Conservation (phyloP, 768 basidiomycete species). For the Sutorius australiensis region DNA sequence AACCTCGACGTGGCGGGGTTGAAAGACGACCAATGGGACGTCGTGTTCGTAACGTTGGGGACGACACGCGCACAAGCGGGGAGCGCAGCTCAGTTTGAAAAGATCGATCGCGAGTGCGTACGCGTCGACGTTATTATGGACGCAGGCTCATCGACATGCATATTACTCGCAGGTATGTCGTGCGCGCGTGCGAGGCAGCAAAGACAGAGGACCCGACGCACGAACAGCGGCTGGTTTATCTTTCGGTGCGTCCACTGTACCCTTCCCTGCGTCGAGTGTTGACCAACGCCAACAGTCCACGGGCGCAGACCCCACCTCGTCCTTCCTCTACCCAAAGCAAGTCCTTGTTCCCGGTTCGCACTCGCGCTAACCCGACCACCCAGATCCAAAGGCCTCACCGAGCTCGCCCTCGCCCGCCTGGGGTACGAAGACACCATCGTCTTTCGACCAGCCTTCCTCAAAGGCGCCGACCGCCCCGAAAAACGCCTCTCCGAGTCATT, state of each 20-base stretch:
- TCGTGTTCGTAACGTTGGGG: constrained; percentile 73
- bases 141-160: not conserved
- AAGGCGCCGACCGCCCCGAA: constrained; percentile 44
- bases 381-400: constrained; percentile 76
- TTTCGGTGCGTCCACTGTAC: constrained; percentile 41
- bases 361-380: not conserved
- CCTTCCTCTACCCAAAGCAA: constrained; percentile 50
- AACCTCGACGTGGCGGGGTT: constrained; percentile 51
- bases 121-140: not conserved
- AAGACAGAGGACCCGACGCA: constrained; percentile 42
- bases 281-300: constrained; percentile 33
- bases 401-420: constrained; percentile 58
- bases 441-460: constrained; percentile 60
- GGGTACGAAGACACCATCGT: constrained; percentile 71
- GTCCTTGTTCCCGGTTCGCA: not conserved
- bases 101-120: constrained; percentile 71
- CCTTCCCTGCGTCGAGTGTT: not conserved
- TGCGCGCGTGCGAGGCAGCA: constrained; percentile 67
- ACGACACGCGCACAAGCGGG: constrained; percentile 62
- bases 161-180: constrained; percentile 52
- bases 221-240: constrained; percentile 62
- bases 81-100: constrained; percentile 62
- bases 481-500: constrained; percentile 39
- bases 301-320: constrained; percentile 47
- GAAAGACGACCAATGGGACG: constrained; percentile 62